Conservation (phyloP, 2,329 filamentous ascomycete species). For the Fragosphaeria purpurea region DNA sequence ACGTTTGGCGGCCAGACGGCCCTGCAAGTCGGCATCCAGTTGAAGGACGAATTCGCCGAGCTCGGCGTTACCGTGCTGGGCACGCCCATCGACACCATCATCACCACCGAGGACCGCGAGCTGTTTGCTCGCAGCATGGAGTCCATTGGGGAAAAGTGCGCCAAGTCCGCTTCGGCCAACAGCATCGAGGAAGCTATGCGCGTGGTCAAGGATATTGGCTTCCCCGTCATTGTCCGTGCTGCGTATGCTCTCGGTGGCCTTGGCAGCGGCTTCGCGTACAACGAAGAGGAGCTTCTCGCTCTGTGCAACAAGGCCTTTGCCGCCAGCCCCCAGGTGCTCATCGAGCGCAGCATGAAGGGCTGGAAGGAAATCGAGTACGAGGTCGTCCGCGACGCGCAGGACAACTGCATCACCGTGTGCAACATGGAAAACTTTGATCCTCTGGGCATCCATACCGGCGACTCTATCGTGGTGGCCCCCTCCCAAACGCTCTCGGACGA, state of each 20-base stretch:
- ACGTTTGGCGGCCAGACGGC: slow-evolving; percentile 98
- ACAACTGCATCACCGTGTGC: slow-evolving; percentile 99
- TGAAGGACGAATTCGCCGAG: slow-evolving; percentile 91
- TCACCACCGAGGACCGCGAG: slow-evolving; percentile 96
- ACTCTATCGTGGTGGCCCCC: slow-evolving; percentile 95
- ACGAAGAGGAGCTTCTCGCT: slow-evolving; percentile 70
- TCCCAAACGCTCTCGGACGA: slow-evolving; percentile 95
- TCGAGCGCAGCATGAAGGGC: slow-evolving; percentile 98
- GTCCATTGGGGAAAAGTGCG: slow-evolving; percentile 93
- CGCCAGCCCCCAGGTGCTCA: slow-evolving; percentile 87
- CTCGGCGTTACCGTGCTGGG: slow-evolving; percentile 91
- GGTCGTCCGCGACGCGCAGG: slow-evolving; percentile 85
- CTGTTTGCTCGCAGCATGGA: slow-evolving; percentile 98
- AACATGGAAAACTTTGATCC: slow-evolving; percentile 99
- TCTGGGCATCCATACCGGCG: slow-evolving; percentile 93
- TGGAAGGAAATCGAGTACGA: slow-evolving; percentile 99
- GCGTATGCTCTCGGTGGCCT: slow-evolving; percentile 93
- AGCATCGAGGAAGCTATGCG: slow-evolving; percentile 78
- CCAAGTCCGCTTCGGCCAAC: slow-evolving; percentile 89
- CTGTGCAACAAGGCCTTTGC: slow-evolving; percentile 94
- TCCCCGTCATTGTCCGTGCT: slow-evolving; percentile 92
- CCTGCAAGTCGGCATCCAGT: slow-evolving; percentile 89
- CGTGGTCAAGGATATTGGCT: slow-evolving; percentile 86
- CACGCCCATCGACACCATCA: slow-evolving; percentile 95
- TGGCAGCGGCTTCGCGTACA: slow-evolving; percentile 88